Conservation (phyloP, 2,329 filamentous ascomycete genomes). For the Ramularia endophylla region DNA sequence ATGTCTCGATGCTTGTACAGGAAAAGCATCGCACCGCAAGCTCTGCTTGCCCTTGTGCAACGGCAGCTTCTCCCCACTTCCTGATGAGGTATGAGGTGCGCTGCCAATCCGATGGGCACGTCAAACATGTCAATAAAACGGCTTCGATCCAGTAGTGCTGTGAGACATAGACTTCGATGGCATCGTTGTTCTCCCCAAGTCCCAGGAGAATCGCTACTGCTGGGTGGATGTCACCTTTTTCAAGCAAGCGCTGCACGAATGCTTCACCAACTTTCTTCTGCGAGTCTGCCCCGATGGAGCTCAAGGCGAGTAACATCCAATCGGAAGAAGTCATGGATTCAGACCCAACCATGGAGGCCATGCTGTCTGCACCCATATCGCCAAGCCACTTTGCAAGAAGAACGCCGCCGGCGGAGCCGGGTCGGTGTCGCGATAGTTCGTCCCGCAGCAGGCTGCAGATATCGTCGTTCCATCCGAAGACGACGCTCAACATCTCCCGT, state of each 20-base stretch:
- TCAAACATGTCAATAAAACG: slow-evolving; percentile 76
- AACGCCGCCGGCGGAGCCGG: slow-evolving; percentile 70
- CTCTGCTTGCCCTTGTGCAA: slow-evolving; percentile 80
- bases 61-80: slow-evolving; percentile 91
- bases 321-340: slow-evolving; percentile 89
- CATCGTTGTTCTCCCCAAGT: slow-evolving; percentile 86
- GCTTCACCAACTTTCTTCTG: slow-evolving; percentile 87
- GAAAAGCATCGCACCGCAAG: slow-evolving; percentile 90
- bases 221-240: slow-evolving; percentile 84
- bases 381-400: slow-evolving; percentile 90
- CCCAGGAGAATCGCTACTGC: slow-evolving; percentile 90
- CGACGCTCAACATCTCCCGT: slow-evolving; percentile 82
- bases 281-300: slow-evolving; percentile 69
- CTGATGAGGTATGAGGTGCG: slow-evolving; percentile 80
- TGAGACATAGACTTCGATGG: slow-evolving; percentile 92
- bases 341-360: slow-evolving; percentile 67
- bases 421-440: slow-evolving; percentile 68
- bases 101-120: slow-evolving; percentile 83
- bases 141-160: slow-evolving; percentile 91
- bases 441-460: slow-evolving; percentile 75
- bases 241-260: slow-evolving; percentile 83
- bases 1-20: slow-evolving; percentile 78
- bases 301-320: slow-evolving; percentile 94
- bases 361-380: slow-evolving; percentile 72
- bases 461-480: slow-evolving; percentile 92